phyloP scores from a whole-genome alignment of 108 stramenopile species.

The Schizochytrium sp. region DNA sequence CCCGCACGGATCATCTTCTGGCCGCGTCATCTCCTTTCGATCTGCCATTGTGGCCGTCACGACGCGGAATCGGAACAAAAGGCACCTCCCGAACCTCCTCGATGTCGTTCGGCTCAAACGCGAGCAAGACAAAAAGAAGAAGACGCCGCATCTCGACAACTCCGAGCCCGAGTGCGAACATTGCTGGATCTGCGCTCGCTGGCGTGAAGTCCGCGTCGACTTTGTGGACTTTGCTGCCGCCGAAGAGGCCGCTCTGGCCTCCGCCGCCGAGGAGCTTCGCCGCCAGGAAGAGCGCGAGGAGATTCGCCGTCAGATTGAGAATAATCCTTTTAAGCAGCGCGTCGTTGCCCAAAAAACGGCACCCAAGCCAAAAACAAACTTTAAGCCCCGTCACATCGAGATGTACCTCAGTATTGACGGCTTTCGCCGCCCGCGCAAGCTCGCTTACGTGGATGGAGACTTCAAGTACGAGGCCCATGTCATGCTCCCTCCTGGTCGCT shows the following conservation, averaged over 20 bases:
- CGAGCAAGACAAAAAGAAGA: not conserved
- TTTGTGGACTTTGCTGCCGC: conserved; percentile 3
- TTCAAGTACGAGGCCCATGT: not conserved
- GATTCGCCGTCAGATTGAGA: not conserved
- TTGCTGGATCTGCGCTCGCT: not conserved
- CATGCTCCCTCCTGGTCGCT: conserved; percentile 2
- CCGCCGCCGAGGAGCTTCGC: not conserved
- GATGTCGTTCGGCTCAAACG: not conserved
- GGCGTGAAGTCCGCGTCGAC: not conserved
- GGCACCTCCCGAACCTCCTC: not conserved
- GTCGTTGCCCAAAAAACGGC: not conserved
- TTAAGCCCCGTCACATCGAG: not conserved
- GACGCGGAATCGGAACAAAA: not conserved
- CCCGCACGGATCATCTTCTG: not conserved
- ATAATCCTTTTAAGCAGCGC: not conserved
- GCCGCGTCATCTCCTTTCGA: not conserved
- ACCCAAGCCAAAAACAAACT: not conserved
- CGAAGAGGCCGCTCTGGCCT: not conserved
- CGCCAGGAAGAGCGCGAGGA: not conserved
- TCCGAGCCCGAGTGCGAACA: not conserved
- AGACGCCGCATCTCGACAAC: not conserved
- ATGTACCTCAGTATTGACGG: not conserved
- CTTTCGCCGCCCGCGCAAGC: not conserved
- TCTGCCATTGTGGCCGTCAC: not conserved
- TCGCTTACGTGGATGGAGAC: not conserved